phyloP scores from a whole-genome alignment of 805 yeast species.

The Kazachstania kunashirensis region DNA sequence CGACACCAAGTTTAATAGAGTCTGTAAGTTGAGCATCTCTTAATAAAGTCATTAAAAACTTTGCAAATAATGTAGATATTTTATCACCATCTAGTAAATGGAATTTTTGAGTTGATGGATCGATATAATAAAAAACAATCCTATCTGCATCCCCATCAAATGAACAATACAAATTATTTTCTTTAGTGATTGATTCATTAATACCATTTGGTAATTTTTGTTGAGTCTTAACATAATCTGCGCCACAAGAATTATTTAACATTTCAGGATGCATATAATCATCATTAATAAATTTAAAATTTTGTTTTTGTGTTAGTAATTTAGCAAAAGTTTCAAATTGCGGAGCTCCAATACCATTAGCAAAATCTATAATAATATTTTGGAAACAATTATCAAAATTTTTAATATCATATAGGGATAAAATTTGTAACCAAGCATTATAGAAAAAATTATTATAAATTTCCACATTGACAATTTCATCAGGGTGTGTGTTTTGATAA shows the following conservation, averaged over 20 bases:
- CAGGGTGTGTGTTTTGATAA: slow-evolving; percentile 38
- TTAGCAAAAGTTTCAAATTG: slow-evolving; percentile 43
- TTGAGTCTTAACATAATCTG: slow-evolving; percentile 87
- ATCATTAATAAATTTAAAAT: slow-evolving; percentile 43
- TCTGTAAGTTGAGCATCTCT: slow-evolving; percentile 34
- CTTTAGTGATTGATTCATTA: slow-evolving; percentile 22
- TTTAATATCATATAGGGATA: slow-evolving; percentile 10
- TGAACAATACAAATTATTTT: slow-evolving; percentile 54
- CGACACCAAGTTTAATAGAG: slow-evolving; percentile 56
- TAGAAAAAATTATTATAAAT: slow-evolving; percentile 66
- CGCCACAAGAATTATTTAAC: slow-evolving; percentile 80
- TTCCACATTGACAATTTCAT: slow-evolving; percentile 33
- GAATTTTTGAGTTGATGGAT: slow-evolving; percentile 31
- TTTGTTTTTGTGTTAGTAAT: slow-evolving; percentile 26
- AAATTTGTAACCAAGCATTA: slow-evolving; percentile 22
- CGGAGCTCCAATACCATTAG: slow-evolving; percentile 95
- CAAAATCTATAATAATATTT: slow-evolving; percentile 68
- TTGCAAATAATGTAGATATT: slow-evolving; percentile 76
- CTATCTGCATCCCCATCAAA: slow-evolving; percentile 98
- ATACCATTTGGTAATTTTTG: slow-evolving; percentile 67
- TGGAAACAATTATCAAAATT: slow-evolving; percentile 7
- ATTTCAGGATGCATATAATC: slow-evolving; percentile 42
- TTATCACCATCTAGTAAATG: slow-evolving; percentile 83
- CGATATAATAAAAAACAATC: slow-evolving; percentile 66
- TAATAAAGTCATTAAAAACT: slow-evolving; percentile 46